These are phyloP conservation scores for Begonia masoniana DNA, from an alignment of 306 rosid species.

Conservation along the genomic window DNA sequence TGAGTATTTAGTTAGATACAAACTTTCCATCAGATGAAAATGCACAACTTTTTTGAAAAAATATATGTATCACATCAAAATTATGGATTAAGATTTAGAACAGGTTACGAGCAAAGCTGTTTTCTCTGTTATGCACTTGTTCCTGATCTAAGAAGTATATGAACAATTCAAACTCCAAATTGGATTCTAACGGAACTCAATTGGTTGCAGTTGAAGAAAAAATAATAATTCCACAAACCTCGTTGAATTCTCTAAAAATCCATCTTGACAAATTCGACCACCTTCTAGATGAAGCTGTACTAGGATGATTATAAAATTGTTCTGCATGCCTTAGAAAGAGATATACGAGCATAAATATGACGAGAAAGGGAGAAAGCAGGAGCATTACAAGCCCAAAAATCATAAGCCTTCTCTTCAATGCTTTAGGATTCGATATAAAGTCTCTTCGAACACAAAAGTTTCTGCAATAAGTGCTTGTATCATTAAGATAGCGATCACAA, in stretches of 20 bases:
- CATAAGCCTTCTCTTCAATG: slow-evolving; percentile 74
- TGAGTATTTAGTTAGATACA: background rate
- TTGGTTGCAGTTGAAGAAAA: too few relatives aligned
- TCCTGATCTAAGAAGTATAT: too few relatives aligned
- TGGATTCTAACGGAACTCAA: too few relatives aligned
- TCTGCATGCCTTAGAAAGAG: slow-evolving; percentile 95
- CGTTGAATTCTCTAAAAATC: slow-evolving; percentile 86
- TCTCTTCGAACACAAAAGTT: slow-evolving; percentile 63
- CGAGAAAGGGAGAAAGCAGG: slow-evolving; percentile 90
- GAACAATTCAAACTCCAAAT: too few relatives aligned
- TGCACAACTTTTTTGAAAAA: too few relatives aligned
- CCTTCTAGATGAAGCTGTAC: slow-evolving; percentile 78
- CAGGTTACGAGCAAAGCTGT: too few relatives aligned
- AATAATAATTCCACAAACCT: slow-evolving; percentile 32
- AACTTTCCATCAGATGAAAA: too few relatives aligned
- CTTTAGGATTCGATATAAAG: slow-evolving; percentile 62
- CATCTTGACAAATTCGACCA: slow-evolving; percentile 94
- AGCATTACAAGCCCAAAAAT: slow-evolving; percentile 81
- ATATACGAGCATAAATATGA: slow-evolving; percentile 88
- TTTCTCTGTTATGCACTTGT: too few relatives aligned
- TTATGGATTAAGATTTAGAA: too few relatives aligned
- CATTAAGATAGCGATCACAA: background rate
- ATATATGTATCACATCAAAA: too few relatives aligned
- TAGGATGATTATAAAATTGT: slow-evolving; percentile 86
- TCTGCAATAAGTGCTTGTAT: slow-evolving; percentile 33